Evolutionary conservation across 2,329 filamentous ascomycete genomes (phyloP), one percentile per base, ranked within the genome.

Genomic region (Mycosphaerella arachidis): DNA sequence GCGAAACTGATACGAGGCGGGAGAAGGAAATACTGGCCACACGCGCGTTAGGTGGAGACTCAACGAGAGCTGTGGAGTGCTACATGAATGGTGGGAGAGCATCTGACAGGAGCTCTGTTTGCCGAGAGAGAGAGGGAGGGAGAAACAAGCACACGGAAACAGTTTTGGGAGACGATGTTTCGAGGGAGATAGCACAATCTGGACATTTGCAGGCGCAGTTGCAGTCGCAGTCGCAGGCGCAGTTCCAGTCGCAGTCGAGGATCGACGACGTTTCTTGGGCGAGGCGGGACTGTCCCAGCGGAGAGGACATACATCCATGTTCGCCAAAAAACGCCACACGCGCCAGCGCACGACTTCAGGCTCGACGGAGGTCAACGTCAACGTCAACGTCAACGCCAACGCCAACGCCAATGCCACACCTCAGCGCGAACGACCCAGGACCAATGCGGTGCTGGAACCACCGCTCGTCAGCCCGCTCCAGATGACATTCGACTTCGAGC

Each of bases 401-500:
- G 35, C 35, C 40, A 16, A 43, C 18, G n/a, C 16, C n/a, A n/a
- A 16, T 43, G 40, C 40, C 40, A n/a, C 40, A 16, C 40, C 40
- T 1, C 2, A 43, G 40, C 40, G 40, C 40, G 16, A 18, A 18
- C 40, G 7, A 16, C 40, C 40, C 13, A 16, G 40, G 5, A 20
- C 16, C 27, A 10, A 30, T 30, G 50, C 30, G 50, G 27, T 52
- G 10, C 24, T 24, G 24, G 27, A n/a, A 18, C 4, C 50, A 35
- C 67, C 67, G 55, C 61, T 65, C 18, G 63, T 68, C 55, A 69
- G 67, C 51, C 66, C 68, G n/a, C 53, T 70, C 54, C 64, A 64
- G 55, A 67, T 68, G 65, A 70, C 68, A 56, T 71, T 71, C 60
- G 66, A 70, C 56, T 70, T 70, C 55, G 69, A 69, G 60, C 30